Base-by-base conservation (phyloP, 192 early-diverging fungal species). In the Geosiphon pyriformis region DNA sequence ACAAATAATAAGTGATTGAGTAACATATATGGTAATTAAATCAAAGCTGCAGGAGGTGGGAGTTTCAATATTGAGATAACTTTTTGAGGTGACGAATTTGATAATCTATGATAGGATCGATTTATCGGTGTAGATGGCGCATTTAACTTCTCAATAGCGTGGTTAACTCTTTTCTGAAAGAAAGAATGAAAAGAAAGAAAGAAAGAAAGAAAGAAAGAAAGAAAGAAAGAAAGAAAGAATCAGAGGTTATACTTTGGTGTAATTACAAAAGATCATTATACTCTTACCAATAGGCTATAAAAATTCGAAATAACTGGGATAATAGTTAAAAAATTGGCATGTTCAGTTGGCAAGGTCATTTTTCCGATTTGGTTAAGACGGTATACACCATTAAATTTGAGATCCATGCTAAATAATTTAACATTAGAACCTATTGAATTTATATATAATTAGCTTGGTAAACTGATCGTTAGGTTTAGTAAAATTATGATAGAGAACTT, bases 361-460 rank as follows among this genome's bases (percentile, higher is more conserved):
- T 42, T 59, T 59, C 58, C 32, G 18, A 59, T 59, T 59, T 59
- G 58, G 33, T 59, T 59, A 42, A 59, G 35, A 15, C 58, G 1
- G 35, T 37, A 59, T 59, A 59, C 33, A 37, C 58, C 58, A 42
- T 59, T 11, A 59, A 59, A 37, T 2, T 33, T 42, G 35, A 59
- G 58, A 59, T 42, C 58, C 58, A 59, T 59, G 58, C 58, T 59
- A 59, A 59, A 59, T 42, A 59, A 42, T 59, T 59, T 42, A 42
- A 59, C 32, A 37, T 59, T 12, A 59, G 33, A 59, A 6, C 58
- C 33, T 59, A 23, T 59, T 59, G 35, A 37, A 59, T 59, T 59
- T 59, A 59, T 59, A 42, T 59, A 12, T 59, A 31, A 59, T 59
- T 42, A 59, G 58, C 34, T 33, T 37, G 58, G 34, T 32, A 37